phyloP scores from a whole-genome alignment of 139 green algal genomes.

The Eudorina sp. region DNA sequence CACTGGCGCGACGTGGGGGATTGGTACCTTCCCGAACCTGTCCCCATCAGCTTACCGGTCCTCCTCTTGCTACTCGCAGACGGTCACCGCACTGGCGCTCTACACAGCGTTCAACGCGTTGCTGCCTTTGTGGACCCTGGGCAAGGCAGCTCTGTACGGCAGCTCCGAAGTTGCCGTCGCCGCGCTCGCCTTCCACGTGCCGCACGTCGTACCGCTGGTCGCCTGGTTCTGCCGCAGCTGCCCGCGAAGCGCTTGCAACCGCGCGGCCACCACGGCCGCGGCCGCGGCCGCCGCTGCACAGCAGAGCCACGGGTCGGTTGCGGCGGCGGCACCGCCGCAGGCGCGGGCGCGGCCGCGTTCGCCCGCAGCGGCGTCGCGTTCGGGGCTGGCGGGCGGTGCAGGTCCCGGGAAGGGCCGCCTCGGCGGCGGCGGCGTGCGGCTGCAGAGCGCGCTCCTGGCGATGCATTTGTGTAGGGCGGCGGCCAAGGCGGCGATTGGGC shows the following conservation, averaged over 20 bases:
- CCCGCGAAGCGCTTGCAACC: background rate
- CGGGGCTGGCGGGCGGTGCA: too few species aligned
- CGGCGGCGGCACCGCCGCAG: too few species aligned
- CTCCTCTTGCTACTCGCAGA: background rate
- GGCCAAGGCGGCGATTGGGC: background rate
- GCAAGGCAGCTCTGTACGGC: background rate
- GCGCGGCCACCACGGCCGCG: background rate
- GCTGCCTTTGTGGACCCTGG: background rate
- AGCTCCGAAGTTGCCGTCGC: background rate
- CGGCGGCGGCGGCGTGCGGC: background rate
- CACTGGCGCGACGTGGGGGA: too few species aligned
- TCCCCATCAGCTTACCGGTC: too few species aligned
- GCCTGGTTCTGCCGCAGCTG: background rate
- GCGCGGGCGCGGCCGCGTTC: too few species aligned
- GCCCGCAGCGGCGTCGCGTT: too few species aligned
- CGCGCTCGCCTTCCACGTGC: background rate
- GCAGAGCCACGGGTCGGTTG: background rate
- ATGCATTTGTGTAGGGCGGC: background rate
- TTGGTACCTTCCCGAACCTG: too few species aligned
- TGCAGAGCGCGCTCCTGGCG: background rate
- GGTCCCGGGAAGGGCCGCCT: background rate
- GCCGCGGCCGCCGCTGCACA: background rate
- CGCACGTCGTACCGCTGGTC: conserved; percentile 10
- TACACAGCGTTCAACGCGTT: background rate
- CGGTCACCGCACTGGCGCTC: background rate